Evolutionary conservation across 192 early-diverging fungal species (phyloP).

Genomic region (Coemansia sp.): DNA sequence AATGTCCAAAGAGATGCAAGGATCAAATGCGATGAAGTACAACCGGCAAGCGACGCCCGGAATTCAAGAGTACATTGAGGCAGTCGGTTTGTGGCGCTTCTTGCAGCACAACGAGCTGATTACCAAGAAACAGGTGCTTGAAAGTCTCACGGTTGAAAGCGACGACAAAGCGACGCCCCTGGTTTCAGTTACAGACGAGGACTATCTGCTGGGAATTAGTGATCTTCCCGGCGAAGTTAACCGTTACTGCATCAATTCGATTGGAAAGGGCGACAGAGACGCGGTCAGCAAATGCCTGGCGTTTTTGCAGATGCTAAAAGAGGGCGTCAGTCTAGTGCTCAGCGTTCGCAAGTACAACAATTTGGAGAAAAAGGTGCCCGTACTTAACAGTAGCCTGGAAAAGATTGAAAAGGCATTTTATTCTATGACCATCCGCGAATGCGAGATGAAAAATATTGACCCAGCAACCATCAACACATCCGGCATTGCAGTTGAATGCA

Average conservation of each 20-base stretch:
- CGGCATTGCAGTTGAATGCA: background rate
- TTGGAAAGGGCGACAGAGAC: slow-evolving; percentile 51
- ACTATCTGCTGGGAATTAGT: slow-evolving; percentile 59
- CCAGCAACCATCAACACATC: background rate
- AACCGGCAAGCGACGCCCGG: slow-evolving; percentile 38
- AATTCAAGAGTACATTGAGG: slow-evolving; percentile 56
- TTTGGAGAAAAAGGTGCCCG: slow-evolving; percentile 36
- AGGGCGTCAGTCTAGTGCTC: slow-evolving; percentile 34
- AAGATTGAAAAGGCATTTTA: slow-evolving; percentile 50
- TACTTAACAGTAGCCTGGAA: slow-evolving; percentile 48
- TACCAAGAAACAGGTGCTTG: slow-evolving; percentile 36
- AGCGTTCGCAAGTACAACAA: slow-evolving; percentile 14
- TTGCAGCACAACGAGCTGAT: slow-evolving; percentile 30
- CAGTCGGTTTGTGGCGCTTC: slow-evolving; percentile 49
- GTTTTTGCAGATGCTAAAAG: slow-evolving; percentile 50
- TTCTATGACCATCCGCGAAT: slow-evolving; percentile 43
- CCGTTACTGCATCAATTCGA: slow-evolving; percentile 58
- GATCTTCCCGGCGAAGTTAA: slow-evolving; percentile 64
- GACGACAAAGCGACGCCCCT: slow-evolving; percentile 6
- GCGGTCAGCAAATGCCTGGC: slow-evolving; percentile 39
- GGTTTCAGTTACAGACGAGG: slow-evolving; percentile 34
- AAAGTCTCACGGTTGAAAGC: slow-evolving; percentile 8
- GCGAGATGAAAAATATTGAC: slow-evolving; percentile 19
- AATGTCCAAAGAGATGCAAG: slow-evolving; percentile 37
- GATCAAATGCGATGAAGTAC: slow-evolving; percentile 45